Conservation (phyloP, 306 rosid species). For the Rosa chinensis region DNA sequence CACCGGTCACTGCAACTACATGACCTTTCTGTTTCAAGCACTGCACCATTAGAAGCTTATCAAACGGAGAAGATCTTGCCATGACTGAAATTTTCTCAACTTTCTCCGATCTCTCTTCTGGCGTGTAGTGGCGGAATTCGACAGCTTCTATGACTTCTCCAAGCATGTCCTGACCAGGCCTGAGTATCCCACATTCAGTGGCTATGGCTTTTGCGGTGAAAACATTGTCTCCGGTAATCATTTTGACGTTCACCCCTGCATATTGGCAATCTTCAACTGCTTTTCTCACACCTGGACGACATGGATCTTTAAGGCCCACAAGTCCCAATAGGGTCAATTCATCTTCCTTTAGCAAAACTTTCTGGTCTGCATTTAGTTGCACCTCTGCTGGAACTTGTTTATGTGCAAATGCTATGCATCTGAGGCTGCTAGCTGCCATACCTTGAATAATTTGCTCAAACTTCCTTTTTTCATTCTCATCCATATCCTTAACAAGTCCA, state of each 20-base stretch:
- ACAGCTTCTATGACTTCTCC: constrained; percentile 39
- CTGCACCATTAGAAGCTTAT: constrained; percentile 34
- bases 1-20: constrained; percentile 38
- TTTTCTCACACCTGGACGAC: constrained; percentile 28
- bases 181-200: constrained; percentile 37
- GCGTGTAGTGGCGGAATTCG: constrained; percentile 32
- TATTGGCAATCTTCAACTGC: constrained; percentile 32
- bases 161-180: not conserved
- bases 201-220: constrained; percentile 41
- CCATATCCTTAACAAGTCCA: constrained; percentile 23
- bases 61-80: constrained; percentile 38
- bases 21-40: constrained; percentile 40
- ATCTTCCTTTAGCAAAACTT: constrained; percentile 15
- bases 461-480: not conserved
- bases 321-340: constrained; percentile 30
- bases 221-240: constrained; percentile 42
- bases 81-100: constrained; percentile 36
- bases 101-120: constrained; percentile 28
- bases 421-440: constrained; percentile 37
- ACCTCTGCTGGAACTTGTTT: constrained; percentile 8
- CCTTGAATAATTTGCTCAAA: constrained; percentile 34
- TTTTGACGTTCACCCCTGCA: constrained; percentile 35
- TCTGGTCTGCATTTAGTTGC: not conserved
- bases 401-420: constrained; percentile 44
- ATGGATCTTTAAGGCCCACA: constrained; percentile 39